Evolutionary conservation across 139 green algal species (phyloP).

Genomic region (Coccomyxa sp.): DNA sequence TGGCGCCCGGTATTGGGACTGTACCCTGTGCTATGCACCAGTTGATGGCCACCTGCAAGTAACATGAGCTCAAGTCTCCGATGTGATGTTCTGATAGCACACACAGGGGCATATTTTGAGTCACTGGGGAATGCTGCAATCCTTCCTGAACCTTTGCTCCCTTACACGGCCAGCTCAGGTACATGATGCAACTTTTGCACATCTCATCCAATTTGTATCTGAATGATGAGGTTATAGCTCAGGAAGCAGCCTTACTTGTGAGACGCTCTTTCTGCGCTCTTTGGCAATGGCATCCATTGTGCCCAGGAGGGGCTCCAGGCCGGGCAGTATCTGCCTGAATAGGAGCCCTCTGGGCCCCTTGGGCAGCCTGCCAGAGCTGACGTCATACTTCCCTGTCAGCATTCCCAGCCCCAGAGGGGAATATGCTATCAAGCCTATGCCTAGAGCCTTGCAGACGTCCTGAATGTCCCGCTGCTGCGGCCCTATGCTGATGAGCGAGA

Average conservation of each 20-base stretch:
- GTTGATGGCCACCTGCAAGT: conserved; percentile 86
- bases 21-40: conserved; percentile 93
- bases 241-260: conserved; percentile 35
- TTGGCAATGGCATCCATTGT: conserved; percentile 59
- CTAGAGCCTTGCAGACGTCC: conserved; percentile 79
- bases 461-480: conserved; percentile 51
- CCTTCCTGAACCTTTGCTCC: too few species aligned
- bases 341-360: conserved; percentile 67
- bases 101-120: not conserved
- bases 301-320: conserved; percentile 52
- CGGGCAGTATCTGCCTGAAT: conserved; percentile 81
- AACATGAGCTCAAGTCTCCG: not conserved
- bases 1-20: conserved; percentile 91
- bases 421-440: conserved; percentile 90
- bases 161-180: not conserved
- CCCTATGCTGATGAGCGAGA: conserved; percentile 73
- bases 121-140: not conserved
- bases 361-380: conserved; percentile 40
- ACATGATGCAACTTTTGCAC: not conserved
- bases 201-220: not conserved
- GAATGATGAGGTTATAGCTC: not conserved
- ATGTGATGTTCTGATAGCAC: not conserved
- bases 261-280: conserved; percentile 55
- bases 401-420: conserved; percentile 69
- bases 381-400: conserved; percentile 75